These are phyloP conservation scores for Rutstroemia sp. DNA, from an alignment of 2,329 filamentous ascomycete genomes.

Conservation along the genomic window DNA sequence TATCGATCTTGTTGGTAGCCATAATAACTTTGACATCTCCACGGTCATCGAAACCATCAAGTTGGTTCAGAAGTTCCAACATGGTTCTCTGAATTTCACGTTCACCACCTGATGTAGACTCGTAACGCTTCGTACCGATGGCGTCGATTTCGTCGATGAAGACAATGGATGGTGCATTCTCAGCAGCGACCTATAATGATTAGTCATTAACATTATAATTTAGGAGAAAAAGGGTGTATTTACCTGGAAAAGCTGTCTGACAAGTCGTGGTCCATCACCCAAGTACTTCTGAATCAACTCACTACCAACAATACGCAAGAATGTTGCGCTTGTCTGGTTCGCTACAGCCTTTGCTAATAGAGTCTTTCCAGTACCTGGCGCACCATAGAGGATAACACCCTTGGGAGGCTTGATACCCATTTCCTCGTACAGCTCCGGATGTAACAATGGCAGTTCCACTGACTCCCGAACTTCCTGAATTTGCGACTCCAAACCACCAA, in stretches of 20 bases:
- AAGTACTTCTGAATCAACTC: constrained; percentile 99
- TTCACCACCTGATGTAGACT: constrained; percentile 93
- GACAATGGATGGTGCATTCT: constrained; percentile 93
- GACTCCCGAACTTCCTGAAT: constrained; percentile 98
- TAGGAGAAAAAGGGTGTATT: constrained; percentile 14
- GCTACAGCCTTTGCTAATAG: constrained; percentile 93
- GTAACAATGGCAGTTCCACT: constrained; percentile 87
- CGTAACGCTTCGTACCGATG: constrained; percentile 97
- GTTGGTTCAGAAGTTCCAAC: constrained; percentile 95
- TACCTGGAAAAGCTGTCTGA: constrained; percentile 90
- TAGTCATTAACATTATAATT: constrained; percentile 7
- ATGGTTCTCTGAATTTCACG: constrained; percentile 97
- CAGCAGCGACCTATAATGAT: constrained; percentile 66
- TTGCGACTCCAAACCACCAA: constrained; percentile 88
- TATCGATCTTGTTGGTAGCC: constrained; percentile 99
- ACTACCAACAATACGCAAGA: constrained; percentile 92
- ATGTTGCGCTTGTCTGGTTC: constrained; percentile 97
- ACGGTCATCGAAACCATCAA: constrained; percentile 97
- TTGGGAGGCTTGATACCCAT: constrained; percentile 99
- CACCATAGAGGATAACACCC: constrained; percentile 97
- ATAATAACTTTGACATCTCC: constrained; percentile 99
- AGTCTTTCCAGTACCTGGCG: constrained; percentile 94
- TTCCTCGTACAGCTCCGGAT: constrained; percentile 97
- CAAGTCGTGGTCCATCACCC: constrained; percentile 87
- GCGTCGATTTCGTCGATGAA: constrained; percentile 99